phyloP scores from a whole-genome alignment of 2,329 filamentous ascomycete genomes.

The Clonostachys sp. region DNA sequence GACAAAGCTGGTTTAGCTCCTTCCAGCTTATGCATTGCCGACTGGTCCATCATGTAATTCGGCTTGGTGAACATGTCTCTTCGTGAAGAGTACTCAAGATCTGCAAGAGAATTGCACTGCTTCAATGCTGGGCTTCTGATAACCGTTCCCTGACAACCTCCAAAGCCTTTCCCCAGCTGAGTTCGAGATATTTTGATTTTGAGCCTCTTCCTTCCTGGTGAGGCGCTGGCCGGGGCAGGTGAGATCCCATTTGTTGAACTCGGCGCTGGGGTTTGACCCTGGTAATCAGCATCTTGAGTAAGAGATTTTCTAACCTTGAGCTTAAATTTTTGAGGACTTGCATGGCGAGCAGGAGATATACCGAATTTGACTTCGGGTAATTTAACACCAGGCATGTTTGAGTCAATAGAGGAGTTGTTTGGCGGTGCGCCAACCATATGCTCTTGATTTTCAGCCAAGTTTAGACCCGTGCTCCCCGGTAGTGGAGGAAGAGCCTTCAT shows the following conservation, averaged over 20 bases:
- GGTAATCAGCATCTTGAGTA: too few relatives aligned
- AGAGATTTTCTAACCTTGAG: too few relatives aligned
- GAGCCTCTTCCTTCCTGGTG: constrained; percentile 10
- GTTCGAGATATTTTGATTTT: constrained; percentile 25
- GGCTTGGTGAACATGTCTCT: constrained; percentile 3
- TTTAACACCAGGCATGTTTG: too few relatives aligned
- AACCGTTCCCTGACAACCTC: constrained; percentile 5
- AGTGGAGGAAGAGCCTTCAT: constrained; percentile 48
- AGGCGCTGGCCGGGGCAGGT: too few relatives aligned
- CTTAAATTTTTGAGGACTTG: too few relatives aligned
- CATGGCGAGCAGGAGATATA: too few relatives aligned
- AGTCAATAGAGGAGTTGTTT: too few relatives aligned
- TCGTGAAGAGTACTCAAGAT: constrained; percentile 13
- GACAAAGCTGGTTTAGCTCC: too few relatives aligned
- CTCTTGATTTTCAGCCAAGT: background rate
- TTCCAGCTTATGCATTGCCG: constrained; percentile 5
- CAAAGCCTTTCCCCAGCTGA: constrained; percentile 12
- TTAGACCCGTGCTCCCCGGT: constrained; percentile 14
- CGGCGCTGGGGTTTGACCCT: too few relatives aligned
- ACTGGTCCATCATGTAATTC: constrained; percentile 6
- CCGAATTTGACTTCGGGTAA: too few relatives aligned
- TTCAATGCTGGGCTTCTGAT: constrained; percentile 16
- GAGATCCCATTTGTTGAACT: too few relatives aligned
- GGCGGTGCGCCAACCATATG: background rate
- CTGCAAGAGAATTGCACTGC: constrained; percentile 22